Percentiles rank a stretch among this genome's conserved stretches.
Evolutionary conservation across 2,329 filamentous ascomycete genomes (phyloP).

Genomic region (Penicillium fuscoglaucum): DNA sequence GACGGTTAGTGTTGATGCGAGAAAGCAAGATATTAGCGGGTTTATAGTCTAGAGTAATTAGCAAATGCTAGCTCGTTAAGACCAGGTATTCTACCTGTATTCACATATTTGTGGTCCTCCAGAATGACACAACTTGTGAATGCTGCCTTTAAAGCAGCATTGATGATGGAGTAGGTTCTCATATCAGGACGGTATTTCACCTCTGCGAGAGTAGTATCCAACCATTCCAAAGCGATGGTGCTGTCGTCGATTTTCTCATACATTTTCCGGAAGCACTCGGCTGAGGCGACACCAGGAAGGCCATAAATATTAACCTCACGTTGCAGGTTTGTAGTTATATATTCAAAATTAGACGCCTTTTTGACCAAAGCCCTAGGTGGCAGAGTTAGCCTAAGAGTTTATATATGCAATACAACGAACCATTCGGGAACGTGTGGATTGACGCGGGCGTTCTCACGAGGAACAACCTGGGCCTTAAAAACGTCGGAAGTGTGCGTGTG

Average conservation of each 20-base stretch:
- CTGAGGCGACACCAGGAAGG: neutral
- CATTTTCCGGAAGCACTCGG: neutral
- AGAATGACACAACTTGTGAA: neutral
- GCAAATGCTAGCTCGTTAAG: neutral
- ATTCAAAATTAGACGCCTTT: neutral
- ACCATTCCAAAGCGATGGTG: neutral
- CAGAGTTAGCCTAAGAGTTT: neutral
- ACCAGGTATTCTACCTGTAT: neutral
- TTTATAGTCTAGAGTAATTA: conserved; percentile 1
- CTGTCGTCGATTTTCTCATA: neutral
- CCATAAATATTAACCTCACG: neutral
- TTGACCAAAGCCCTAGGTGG: neutral
- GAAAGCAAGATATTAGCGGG: neutral
- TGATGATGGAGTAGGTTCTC: neutral
- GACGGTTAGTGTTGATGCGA: neutral
- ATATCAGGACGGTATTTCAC: neutral
- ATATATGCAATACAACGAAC: neutral
- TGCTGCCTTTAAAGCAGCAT: neutral
- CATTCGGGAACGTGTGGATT: neutral
- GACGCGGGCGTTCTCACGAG: neutral
- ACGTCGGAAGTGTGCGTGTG: neutral
- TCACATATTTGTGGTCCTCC: neutral
- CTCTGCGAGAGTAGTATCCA: neutral
- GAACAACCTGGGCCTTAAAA: neutral
- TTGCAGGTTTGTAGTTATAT: neutral